Conservation (phyloP, 139 green algal species). For the Auxenochlorella pyrenoidosa region DNA sequence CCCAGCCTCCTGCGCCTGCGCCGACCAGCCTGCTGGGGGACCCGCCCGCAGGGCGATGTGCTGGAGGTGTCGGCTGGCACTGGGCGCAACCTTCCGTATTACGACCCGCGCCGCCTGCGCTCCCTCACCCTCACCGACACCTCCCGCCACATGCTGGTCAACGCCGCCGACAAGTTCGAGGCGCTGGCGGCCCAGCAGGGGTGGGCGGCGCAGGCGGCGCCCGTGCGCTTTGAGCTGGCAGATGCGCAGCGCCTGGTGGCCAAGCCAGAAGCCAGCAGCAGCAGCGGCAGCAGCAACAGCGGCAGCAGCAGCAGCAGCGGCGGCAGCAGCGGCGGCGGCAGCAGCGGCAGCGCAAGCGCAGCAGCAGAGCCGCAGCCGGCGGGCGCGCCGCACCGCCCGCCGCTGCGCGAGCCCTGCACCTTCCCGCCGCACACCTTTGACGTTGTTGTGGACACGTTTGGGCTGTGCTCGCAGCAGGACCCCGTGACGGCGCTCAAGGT, state of each 20-base stretch:
- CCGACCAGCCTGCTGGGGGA: neutral
- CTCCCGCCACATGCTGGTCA: constrained; percentile 66
- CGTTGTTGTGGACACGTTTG: constrained; percentile 84
- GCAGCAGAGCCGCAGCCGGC: neutral
- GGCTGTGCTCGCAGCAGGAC: constrained; percentile 70
- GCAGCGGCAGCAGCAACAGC: neutral
- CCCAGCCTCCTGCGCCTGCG: neutral
- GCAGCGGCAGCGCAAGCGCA: constrained; percentile 16
- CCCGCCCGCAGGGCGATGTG: constrained; percentile 62
- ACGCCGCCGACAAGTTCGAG: constrained; percentile 50
- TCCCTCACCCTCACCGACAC: constrained; percentile 69
- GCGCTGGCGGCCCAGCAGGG: neutral
- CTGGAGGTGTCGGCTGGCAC: constrained; percentile 83
- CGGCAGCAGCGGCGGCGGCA: neutral
- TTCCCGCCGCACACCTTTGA: constrained; percentile 72
- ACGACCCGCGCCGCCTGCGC: constrained; percentile 36
- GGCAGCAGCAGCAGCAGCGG: neutral
- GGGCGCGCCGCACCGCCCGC: neutral
- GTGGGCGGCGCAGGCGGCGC: neutral
- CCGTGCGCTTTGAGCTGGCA: constrained; percentile 34
- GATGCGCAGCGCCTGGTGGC: constrained; percentile 46
- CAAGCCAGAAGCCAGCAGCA: neutral
- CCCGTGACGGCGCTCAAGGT: constrained; percentile 60
- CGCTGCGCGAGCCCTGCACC: constrained; percentile 11
- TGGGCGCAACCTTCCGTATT: constrained; percentile 79